These are phyloP conservation scores for Ambispora gerdemannii DNA, from an alignment of 192 early-diverging fungal genomes.

Conservation along the genomic window DNA sequence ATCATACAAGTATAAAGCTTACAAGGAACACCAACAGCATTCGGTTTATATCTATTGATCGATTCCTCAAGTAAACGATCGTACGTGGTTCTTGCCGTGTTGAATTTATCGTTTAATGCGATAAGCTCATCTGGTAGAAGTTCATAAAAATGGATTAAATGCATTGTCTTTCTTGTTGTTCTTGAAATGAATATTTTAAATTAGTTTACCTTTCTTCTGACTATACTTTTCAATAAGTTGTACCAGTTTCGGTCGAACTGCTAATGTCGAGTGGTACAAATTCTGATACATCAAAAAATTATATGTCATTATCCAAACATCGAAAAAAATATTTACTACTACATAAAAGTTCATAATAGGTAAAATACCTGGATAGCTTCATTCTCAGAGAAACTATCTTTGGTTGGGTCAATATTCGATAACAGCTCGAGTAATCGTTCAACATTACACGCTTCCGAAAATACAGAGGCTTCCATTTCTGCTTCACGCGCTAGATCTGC, in stretches of 20 bases:
- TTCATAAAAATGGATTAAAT: not conserved
- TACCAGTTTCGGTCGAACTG: constrained; percentile 83
- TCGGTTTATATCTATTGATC: constrained; percentile 54
- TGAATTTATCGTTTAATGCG: constrained; percentile 69
- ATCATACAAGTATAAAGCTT: not conserved
- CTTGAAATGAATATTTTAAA: not conserved
- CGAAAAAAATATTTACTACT: not conserved
- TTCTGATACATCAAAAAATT: constrained; percentile 30
- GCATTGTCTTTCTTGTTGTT: not conserved
- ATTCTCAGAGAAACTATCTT: constrained; percentile 86
- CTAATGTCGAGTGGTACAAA: constrained; percentile 74
- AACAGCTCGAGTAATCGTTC: constrained; percentile 76
- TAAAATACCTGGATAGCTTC: constrained; percentile 68
- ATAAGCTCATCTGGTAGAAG: constrained; percentile 64
- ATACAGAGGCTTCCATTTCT: constrained; percentile 65
- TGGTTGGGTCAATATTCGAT: constrained; percentile 69
- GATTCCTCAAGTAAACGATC: constrained; percentile 68
- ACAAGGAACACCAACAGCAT: constrained; percentile 23
- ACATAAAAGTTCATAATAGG: constrained; percentile 9
- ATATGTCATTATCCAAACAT: not conserved
- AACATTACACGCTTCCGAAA: constrained; percentile 70
- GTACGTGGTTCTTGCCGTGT: constrained; percentile 67
- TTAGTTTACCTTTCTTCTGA: constrained; percentile 70
- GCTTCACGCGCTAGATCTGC: constrained; percentile 52
- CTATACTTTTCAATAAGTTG: constrained; percentile 80